Conservation (phyloP, 257 asterid species). For the Fraxinus anomala region DNA sequence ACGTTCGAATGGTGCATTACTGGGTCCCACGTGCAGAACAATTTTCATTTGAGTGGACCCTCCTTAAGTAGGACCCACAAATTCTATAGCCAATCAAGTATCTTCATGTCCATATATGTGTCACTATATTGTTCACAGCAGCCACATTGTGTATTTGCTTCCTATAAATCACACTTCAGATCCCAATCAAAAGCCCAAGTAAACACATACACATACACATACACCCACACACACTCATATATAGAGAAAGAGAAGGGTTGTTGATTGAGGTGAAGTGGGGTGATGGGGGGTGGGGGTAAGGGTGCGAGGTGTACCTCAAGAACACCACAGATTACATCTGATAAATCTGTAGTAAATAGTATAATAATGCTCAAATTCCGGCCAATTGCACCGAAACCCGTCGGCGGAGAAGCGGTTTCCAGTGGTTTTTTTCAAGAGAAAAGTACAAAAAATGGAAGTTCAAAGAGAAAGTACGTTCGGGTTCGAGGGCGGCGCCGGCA, state of each 20-base stretch:
- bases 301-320: not conserved
- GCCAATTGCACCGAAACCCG: conserved; percentile 58
- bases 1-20: conserved; percentile 26
- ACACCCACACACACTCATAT: not conserved
- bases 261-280: conserved; percentile 28
- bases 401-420: conserved; percentile 24
- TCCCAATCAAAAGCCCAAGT: not conserved
- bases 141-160: conserved; percentile 7
- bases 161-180: conserved; percentile 12
- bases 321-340: not conserved
- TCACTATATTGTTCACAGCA: not conserved
- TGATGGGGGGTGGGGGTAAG: not conserved
- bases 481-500: conserved; percentile 27
- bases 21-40: not conserved
- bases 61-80: not conserved
- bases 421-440: conserved; percentile 18
- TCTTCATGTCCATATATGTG: not conserved
- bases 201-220: not conserved
- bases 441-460: conserved; percentile 23
- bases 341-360: conserved; percentile 10
- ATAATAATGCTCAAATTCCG: conserved; percentile 45
- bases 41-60: not conserved
- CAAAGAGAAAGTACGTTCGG: conserved; percentile 52
- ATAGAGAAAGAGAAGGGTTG: not conserved
- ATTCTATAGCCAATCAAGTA: not conserved